phyloP scores from a whole-genome alignment of 441 rosid genomes.

The Syzygium syzygioides region DNA sequence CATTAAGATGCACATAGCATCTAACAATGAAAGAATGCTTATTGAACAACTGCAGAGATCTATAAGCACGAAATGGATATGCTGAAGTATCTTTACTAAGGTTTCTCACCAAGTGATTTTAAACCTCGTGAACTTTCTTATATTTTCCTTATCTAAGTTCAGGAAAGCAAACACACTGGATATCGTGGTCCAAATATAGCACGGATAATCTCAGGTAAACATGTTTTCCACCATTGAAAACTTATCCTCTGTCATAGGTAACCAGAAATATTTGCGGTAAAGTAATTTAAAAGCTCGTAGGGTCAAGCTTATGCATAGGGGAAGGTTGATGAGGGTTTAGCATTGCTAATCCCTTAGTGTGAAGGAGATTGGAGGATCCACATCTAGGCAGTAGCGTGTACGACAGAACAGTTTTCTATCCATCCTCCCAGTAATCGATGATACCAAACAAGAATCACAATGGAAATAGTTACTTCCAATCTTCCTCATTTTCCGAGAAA shows the following conservation, averaged over 20 bases:
- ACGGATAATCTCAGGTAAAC: neutral
- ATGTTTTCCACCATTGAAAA: neutral
- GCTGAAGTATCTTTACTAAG: neutral
- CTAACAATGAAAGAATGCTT: neutral
- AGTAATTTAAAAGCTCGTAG: neutral
- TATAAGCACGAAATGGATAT: neutral
- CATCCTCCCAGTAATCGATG: neutral
- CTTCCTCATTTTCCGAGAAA: neutral
- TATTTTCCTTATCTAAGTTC: neutral
- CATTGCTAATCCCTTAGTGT: neutral
- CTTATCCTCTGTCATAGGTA: neutral
- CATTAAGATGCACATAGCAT: neutral
- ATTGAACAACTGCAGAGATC: neutral
- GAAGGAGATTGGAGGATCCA: neutral
- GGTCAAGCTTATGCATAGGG: neutral
- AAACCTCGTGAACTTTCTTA: neutral
- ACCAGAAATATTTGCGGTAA: neutral
- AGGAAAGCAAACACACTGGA: neutral
- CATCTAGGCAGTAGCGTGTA: neutral
- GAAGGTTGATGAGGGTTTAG: neutral
- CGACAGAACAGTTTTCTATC: neutral
- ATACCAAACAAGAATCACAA: neutral
- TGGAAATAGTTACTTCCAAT: neutral
- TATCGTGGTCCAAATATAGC: neutral
- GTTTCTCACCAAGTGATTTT: neutral